Evolutionary conservation across 345 rosid species (phyloP).

Genomic region (Cardamine resedifolia): DNA sequence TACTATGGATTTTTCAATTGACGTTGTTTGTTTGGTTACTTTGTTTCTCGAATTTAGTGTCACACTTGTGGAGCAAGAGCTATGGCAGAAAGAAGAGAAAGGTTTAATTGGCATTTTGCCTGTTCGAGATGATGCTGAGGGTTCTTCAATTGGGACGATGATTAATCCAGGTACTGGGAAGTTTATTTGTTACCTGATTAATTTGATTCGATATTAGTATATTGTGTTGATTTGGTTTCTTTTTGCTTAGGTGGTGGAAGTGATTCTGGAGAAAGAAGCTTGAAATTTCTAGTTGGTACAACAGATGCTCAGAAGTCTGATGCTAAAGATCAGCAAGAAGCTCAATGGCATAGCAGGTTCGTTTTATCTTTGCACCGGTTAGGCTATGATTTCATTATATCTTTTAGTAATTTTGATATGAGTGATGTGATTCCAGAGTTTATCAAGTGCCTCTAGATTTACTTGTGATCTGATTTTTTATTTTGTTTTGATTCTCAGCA

Average conservation of each 20-base stretch:
- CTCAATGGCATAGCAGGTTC: constrained; percentile 95
- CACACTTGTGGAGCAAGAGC: constrained; percentile 96
- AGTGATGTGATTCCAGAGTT: not conserved
- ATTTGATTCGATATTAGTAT: not conserved
- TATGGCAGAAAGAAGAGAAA: constrained; percentile 98
- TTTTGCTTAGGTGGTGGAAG: constrained; percentile 52
- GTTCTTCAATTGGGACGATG: constrained; percentile 49
- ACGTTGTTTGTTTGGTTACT: constrained; percentile 6
- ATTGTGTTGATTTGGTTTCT: constrained; percentile 3
- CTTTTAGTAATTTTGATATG: not conserved
- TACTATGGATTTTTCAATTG: not conserved
- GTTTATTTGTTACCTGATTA: constrained; percentile 5
- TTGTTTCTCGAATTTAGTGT: constrained; percentile 51
- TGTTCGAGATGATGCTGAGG: constrained; percentile 79
- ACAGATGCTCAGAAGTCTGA: constrained; percentile 74
- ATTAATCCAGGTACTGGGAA: constrained; percentile 53
- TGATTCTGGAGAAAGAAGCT: constrained; percentile 64
- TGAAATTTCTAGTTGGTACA: constrained; percentile 57
- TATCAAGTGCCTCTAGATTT: not conserved
- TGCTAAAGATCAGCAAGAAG: constrained; percentile 77
- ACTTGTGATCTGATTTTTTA: constrained; percentile 13
- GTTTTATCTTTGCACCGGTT: not conserved
- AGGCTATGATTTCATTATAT: not conserved
- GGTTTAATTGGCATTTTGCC: constrained; percentile 95
- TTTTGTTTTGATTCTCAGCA: constrained; percentile 7